Evolutionary conservation across 495 filamentous ascomycete genomes (phyloP).

Genomic region (Arthonia radiata): DNA sequence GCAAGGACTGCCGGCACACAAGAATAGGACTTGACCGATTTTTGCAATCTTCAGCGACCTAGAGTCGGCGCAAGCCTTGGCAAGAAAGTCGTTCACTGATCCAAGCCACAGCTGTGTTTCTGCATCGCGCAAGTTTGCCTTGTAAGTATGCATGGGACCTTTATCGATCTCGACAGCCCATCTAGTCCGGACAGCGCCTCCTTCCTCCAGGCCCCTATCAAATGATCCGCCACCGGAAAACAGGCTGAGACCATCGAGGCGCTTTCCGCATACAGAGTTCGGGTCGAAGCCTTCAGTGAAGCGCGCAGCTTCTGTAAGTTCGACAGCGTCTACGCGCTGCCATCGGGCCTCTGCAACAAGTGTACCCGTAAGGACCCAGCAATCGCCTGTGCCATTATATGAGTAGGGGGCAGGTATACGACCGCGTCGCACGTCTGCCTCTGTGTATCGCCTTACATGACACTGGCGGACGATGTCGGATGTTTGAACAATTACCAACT

Average conservation of each 20-base stretch:
- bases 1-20: slow-evolving; percentile 50
- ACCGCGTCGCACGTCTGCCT: slow-evolving; percentile 9
- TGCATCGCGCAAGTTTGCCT: slow-evolving; percentile 25
- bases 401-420: slow-evolving; percentile 36
- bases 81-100: slow-evolving; percentile 44
- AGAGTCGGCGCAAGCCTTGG: slow-evolving; percentile 25
- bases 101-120: slow-evolving; percentile 26
- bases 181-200: slow-evolving; percentile 32
- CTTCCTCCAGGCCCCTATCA: slow-evolving; percentile 49
- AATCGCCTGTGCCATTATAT: slow-evolving; percentile 33
- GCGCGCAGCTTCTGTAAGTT: no score
- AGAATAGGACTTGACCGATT: slow-evolving; percentile 36
- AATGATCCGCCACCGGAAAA: slow-evolving; percentile 56
- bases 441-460: slow-evolving; percentile 27
- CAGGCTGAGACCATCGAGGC: slow-evolving; percentile 33
- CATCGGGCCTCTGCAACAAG: slow-evolving; percentile 7
- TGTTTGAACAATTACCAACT: slow-evolving; percentile 15
- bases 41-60: slow-evolving; percentile 19
- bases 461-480: slow-evolving; percentile 26
- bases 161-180: slow-evolving; percentile 39
- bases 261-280: slow-evolving; percentile 4
- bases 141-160: slow-evolving; percentile 40
- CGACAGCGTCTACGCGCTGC: no score
- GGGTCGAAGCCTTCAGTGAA: slow-evolving; percentile 34
- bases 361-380: slow-evolving; percentile 30